Conservation (phyloP, 345 rosid genomes). For the Eutrema heterophyllum region DNA sequence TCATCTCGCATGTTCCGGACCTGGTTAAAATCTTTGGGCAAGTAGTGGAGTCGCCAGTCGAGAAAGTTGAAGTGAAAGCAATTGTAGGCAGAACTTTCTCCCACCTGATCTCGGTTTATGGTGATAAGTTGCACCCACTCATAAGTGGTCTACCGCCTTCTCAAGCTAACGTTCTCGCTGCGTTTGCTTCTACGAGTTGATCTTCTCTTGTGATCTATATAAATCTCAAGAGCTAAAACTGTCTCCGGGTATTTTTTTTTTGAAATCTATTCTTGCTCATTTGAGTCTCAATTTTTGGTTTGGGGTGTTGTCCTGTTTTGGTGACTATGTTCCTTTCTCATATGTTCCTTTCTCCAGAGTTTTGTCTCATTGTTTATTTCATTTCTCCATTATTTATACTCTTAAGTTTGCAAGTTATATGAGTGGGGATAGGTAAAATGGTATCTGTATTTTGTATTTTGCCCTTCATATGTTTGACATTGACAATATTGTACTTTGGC, state of each 20-base stretch:
- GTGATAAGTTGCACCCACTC: slow-evolving; percentile 85
- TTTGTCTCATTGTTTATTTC: slow-evolving; percentile 10
- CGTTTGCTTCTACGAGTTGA: slow-evolving; percentile 65
- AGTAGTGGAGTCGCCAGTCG: slow-evolving; percentile 76
- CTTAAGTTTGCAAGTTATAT: not conserved
- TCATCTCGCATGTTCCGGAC: slow-evolving; percentile 73
- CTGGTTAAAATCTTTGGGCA: slow-evolving; percentile 83
- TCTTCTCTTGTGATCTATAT: not conserved
- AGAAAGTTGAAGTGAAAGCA: slow-evolving; percentile 82
- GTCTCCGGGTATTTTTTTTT: not conserved
- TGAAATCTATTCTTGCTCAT: not conserved
- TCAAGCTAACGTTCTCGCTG: slow-evolving; percentile 79
- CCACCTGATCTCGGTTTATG: slow-evolving; percentile 70
- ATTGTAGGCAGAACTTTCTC: slow-evolving; percentile 81
- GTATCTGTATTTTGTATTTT: slow-evolving; percentile 3
- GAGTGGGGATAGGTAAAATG: slow-evolving; percentile 1
- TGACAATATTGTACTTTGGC: slow-evolving; percentile 5
- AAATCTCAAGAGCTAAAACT: not conserved
- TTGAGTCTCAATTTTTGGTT: not conserved
- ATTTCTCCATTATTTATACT: not conserved
- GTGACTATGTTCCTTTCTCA: no score
- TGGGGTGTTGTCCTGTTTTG: slow-evolving; percentile 3
- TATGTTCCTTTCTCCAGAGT: not conserved
- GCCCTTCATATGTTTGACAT: not conserved
- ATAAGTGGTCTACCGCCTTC: slow-evolving; percentile 64